Conservation (phyloP, 1,284 basidiomycete genomes). For the Pisolithus thermaeus region DNA sequence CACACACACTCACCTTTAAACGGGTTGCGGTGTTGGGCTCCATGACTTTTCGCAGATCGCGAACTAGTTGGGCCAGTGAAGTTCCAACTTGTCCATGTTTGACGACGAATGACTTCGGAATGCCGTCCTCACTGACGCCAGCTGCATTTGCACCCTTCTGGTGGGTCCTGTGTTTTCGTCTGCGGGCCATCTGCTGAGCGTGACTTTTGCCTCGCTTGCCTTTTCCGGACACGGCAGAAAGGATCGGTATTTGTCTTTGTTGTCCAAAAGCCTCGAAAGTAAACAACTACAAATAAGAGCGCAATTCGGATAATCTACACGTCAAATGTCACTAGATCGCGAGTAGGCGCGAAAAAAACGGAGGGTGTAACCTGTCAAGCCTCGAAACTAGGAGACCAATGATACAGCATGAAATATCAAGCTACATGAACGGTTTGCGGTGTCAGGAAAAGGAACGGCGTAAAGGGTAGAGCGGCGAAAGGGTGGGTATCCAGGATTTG, state of each 20-base stretch:
- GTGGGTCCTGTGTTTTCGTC: slow-evolving; percentile 85
- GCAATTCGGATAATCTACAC: neutral
- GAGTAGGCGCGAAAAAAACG: slow-evolving; percentile 1
- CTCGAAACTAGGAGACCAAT: slow-evolving; percentile 6
- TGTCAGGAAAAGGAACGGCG: neutral
- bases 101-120: slow-evolving; percentile 83
- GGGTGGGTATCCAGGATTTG: slow-evolving; percentile 9
- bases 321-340: slow-evolving; percentile 4
- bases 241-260: slow-evolving; percentile 20
- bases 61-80: slow-evolving; percentile 84
- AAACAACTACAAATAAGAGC: slow-evolving; percentile 3
- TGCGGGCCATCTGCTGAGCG: slow-evolving; percentile 54
- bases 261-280: slow-evolving; percentile 7
- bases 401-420: slow-evolving; percentile 27
- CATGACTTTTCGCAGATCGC: slow-evolving; percentile 93
- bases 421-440: slow-evolving; percentile 19
- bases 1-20: slow-evolving; percentile 57
- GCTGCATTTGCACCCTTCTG: slow-evolving; percentile 53
- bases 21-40: slow-evolving; percentile 96
- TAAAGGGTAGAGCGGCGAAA: neutral
- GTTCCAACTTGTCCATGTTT: slow-evolving; percentile 91
- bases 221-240: slow-evolving; percentile 12
- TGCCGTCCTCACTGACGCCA: slow-evolving; percentile 32
- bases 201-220: slow-evolving; percentile 10
- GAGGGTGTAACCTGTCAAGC: slow-evolving; percentile 1